Conservation (phyloP, 2,329 filamentous ascomycete species). For the Colletotrichum plurivorum region DNA sequence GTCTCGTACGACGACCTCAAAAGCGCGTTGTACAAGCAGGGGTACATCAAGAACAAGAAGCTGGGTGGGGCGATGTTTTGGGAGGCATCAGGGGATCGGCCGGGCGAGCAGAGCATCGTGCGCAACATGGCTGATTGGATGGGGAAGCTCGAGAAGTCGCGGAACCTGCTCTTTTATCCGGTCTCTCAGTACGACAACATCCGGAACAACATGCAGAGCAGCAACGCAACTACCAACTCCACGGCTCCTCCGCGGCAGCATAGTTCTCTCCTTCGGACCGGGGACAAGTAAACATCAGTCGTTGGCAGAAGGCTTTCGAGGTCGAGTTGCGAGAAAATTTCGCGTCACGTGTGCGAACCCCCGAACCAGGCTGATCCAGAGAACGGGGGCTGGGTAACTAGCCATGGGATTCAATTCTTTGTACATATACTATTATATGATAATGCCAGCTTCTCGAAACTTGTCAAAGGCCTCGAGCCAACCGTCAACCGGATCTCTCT, state of each 20-base stretch:
- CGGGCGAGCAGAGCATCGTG: conserved; percentile 55
- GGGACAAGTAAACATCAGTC: not conserved
- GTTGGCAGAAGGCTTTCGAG: not conserved
- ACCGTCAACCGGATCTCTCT: conserved; percentile 53
- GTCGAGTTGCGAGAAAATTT: not conserved
- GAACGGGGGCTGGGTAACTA: no score
- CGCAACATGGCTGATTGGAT: conserved; percentile 19
- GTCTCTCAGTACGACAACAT: conserved; percentile 32
- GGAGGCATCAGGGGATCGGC: conserved; percentile 81
- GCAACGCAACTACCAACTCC: not conserved
- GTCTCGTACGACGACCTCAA: conserved; percentile 79
- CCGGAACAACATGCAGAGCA: conserved; percentile 19
- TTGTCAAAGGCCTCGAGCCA: conserved; percentile 60
- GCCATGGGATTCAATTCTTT: not conserved
- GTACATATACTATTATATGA: conserved; percentile 42
- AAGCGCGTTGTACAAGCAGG: conserved; percentile 73
- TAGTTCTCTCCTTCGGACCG: not conserved
- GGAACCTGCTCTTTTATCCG: conserved; percentile 27
- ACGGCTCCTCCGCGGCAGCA: not conserved
- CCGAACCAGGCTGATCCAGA: not conserved
- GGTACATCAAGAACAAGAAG: conserved; percentile 72
- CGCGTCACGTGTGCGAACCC: not conserved
- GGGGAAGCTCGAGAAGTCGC: conserved; percentile 17
- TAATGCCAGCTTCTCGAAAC: conserved; percentile 57
- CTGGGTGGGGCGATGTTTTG: conserved; percentile 89